Evolutionary conservation across 1,284 basidiomycete genomes (phyloP).

Genomic region (Ustilago esculenta): DNA sequence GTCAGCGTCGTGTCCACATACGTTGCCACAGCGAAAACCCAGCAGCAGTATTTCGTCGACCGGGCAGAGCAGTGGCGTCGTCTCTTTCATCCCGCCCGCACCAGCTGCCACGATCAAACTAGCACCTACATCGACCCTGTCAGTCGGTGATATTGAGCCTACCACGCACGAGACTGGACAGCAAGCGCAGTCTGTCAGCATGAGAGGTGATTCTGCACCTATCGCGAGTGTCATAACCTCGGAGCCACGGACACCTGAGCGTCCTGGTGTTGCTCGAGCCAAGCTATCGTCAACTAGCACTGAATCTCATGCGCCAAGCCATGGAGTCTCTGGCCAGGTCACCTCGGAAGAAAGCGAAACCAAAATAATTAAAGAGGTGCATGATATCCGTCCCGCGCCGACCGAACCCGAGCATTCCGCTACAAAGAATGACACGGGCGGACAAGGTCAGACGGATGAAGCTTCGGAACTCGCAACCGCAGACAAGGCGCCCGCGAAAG

Average conservation of each 20-base stretch:
- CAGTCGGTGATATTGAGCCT: neutral
- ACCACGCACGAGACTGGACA: conserved; percentile 1
- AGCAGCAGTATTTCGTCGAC: conserved; percentile 40
- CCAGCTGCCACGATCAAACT: conserved; percentile 35
- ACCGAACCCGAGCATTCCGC: neutral
- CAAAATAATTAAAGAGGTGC: no score
- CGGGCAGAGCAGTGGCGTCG: conserved; percentile 23
- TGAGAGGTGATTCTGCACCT: neutral
- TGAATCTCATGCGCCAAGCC: neutral
- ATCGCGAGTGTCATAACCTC: neutral
- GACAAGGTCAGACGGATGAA: neutral
- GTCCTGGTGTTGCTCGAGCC: neutral
- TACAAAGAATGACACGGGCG: neutral
- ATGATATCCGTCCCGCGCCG: neutral
- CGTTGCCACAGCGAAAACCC: conserved; percentile 21
- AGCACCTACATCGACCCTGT: conserved; percentile 15
- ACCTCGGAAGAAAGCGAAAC: no score
- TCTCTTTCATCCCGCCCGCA: conserved; percentile 46
- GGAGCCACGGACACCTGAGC: conserved; percentile 15
- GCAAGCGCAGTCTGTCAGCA: neutral
- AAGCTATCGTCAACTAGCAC: neutral
- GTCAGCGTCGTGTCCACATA: conserved; percentile 1
- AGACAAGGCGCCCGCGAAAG: conserved; percentile 2
- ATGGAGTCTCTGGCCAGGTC: neutral
- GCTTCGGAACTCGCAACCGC: neutral